Base-by-base conservation (phyloP, 805 yeast genomes). In the Candida rishiriensis region DNA sequence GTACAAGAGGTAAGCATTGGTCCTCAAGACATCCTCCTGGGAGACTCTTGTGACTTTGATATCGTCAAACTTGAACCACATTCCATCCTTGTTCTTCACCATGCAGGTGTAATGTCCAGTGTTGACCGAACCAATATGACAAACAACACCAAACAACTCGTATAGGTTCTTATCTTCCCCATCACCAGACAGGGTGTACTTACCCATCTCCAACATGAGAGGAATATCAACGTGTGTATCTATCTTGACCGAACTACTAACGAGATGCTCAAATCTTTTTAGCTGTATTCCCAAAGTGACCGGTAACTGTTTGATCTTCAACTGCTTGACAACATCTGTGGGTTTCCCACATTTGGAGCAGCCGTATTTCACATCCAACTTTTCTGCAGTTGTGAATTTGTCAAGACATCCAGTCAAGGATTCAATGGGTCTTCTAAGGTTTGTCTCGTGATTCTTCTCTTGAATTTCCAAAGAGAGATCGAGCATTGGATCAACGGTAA, bases 11-110 rank as follows among this genome's bases (percentile, higher is more conserved):
- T 93, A 93, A 36, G 97, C 97, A 49, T 78, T 84, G 29, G 88
- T 71, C 36, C 72, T 69, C 43, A 79, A 66, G 12, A 90, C 96
- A 44, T 82, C 82, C 39, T 79, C 78, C 42, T 74, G 79, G 9
- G 80, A 63, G 10, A 88, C 75, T 43, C 78, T 62, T 2, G 89
- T 78, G 12, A 93, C 85, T 55, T 82, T 79, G 14, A 93, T 81
- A 66, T 93, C 99, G 59, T 93, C 97, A 61, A 89, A 90, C 60
- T 79, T 82, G 60, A 85, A 85, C 99, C 99, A 93, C 55, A 76
- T 73, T 2, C 88, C 85, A 35, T 78, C 75, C n/a, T 77, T 69
- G 43, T 72, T 77, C 59, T 90, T 91, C 48, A 87, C 76, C 55
- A 83, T 73, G 14, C 93, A 83, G 12, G 90, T 76, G 61, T 93